phyloP scores from a whole-genome alignment of 139 green algal genomes.

The Ostreobium quekettii region DNA sequence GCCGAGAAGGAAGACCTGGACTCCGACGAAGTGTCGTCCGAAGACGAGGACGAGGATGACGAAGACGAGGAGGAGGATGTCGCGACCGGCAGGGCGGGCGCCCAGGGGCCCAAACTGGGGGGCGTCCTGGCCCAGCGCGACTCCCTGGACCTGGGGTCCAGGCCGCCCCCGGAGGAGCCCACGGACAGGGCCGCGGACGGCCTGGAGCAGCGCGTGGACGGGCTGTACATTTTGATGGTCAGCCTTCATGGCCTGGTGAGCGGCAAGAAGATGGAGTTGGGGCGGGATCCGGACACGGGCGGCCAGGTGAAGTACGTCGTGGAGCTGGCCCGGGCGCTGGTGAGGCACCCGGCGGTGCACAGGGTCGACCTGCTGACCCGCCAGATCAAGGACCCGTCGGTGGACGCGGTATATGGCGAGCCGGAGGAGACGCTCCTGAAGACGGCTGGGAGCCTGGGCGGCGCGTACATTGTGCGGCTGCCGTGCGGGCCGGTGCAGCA shows the following conservation, averaged over 20 bases:
- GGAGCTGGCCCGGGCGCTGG: slow-evolving; percentile 80
- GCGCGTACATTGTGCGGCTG: slow-evolving; percentile 86
- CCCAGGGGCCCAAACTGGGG: neutral
- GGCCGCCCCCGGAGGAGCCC: neutral
- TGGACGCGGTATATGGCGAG: slow-evolving; percentile 60
- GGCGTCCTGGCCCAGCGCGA: neutral
- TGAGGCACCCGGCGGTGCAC: slow-evolving; percentile 73
- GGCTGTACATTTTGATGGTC: slow-evolving; percentile 80
- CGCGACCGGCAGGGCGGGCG: neutral
- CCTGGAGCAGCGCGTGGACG: slow-evolving; percentile 17
- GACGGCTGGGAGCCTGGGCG: slow-evolving; percentile 39
- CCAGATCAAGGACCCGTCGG: slow-evolving; percentile 57
- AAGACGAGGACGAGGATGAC: slow-evolving; percentile 12
- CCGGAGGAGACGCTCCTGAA: slow-evolving; percentile 67
- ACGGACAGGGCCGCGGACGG: neutral
- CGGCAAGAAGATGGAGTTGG: slow-evolving; percentile 86
- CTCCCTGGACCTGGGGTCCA: slow-evolving; percentile 9
- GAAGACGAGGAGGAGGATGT: slow-evolving; percentile 1
- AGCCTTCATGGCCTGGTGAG: slow-evolving; percentile 83
- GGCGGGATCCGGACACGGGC: slow-evolving; percentile 82
- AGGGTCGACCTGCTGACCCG: slow-evolving; percentile 91
- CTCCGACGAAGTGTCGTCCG: neutral
- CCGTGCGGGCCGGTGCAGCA: slow-evolving; percentile 52
- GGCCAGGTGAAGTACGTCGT: slow-evolving; percentile 95
- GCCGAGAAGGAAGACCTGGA: neutral